Evolutionary conservation across 495 filamentous ascomycete genomes (phyloP), one percentile per base, ranked within the genome.

Genomic region (Trichodelitschia bisporula): DNA sequence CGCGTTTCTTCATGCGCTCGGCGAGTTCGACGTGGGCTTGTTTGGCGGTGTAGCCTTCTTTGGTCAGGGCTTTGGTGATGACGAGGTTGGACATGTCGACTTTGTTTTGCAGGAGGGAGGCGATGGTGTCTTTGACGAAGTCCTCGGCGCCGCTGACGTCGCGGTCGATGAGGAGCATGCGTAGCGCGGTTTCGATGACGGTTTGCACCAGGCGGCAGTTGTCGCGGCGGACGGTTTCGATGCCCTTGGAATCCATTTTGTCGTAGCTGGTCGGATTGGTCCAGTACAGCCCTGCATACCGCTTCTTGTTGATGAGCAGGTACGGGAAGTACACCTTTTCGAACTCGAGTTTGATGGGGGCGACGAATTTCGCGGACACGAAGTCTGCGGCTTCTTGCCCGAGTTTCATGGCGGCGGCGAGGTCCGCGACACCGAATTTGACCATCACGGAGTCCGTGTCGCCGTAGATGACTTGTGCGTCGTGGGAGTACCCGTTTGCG

Each of bases 381-480:
- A 50, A 86, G 16, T 68, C 59, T 3, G 86, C 72, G 2, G 86
- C 86, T 45, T 99, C 80, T 44, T 89, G 59, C 3, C 86, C 86
- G 18, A 95, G 64, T 46, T 83, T 80, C 89, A 99, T 95, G 14
- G 80, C 70, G 16, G 79, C 71, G 8, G 65, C 64, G 9, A 95
- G 57, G 24, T 91, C 77, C 8, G 59, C 67, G 3, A 78, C 77
- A 9, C 86, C 86, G 43, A 99, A 99, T 42, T 93, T 95, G 19
- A 99, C 86, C 86, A 99, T 99, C 49, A 99, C 86, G 4, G 86
- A 99, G 59, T 99, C 86, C 15, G 86, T 99, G 48, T 99, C 86
- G 53, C 86, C 86, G 40, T 99, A 99, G 35, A 99, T 89, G 50
- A 99, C 86, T 41, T 89, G 62, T 0, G 86, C 86, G 49, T 95